A percentile compares a stretch with the other conserved stretches of the same genome.
These are phyloP conservation scores for Xerocomellus dryophilus DNA, from an alignment of 768 basidiomycete species.

Conservation along the genomic window DNA sequence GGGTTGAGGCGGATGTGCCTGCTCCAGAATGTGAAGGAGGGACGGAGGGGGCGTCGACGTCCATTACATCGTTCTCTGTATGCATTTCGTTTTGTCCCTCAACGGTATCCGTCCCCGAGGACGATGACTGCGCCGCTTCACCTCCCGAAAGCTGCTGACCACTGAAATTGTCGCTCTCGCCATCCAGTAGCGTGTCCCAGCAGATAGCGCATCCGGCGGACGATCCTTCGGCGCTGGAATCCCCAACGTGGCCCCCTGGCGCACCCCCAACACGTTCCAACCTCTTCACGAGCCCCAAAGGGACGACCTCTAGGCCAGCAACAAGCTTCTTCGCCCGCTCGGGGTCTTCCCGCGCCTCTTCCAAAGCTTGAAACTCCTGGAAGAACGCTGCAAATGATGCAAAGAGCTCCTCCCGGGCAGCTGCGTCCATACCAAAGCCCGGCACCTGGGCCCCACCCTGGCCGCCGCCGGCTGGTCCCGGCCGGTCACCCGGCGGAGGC, in stretches of 20 bases:
- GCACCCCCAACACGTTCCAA: constrained; percentile 50
- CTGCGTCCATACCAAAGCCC: constrained; percentile 19
- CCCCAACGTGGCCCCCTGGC: constrained; percentile 32
- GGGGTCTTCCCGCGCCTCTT: constrained; percentile 55
- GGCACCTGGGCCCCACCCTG: background rate
- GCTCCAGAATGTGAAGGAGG: constrained; percentile 14
- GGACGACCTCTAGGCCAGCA: constrained; percentile 62
- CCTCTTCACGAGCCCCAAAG: constrained; percentile 61
- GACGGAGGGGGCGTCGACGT: constrained; percentile 17
- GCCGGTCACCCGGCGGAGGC: constrained; percentile 6
- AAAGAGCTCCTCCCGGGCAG: constrained; percentile 23
- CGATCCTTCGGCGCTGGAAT: constrained; percentile 33
- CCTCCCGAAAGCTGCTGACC: constrained; percentile 11
- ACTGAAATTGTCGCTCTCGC: constrained; percentile 37
- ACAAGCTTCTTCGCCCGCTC: constrained; percentile 64
- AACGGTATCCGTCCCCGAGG: background rate
- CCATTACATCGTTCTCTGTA: constrained; percentile 12
- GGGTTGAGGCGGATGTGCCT: constrained; percentile 1
- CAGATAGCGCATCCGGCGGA: constrained; percentile 65
- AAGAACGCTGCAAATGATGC: constrained; percentile 28
- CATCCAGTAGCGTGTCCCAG: constrained; percentile 63
- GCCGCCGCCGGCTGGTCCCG: background rate
- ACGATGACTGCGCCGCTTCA: constrained; percentile 1
- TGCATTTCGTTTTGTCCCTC: constrained; percentile 6
- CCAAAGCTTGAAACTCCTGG: constrained; percentile 27